These are phyloP conservation scores for Malus asiatica DNA, from an alignment of 306 rosid species.

Conservation along the genomic window DNA sequence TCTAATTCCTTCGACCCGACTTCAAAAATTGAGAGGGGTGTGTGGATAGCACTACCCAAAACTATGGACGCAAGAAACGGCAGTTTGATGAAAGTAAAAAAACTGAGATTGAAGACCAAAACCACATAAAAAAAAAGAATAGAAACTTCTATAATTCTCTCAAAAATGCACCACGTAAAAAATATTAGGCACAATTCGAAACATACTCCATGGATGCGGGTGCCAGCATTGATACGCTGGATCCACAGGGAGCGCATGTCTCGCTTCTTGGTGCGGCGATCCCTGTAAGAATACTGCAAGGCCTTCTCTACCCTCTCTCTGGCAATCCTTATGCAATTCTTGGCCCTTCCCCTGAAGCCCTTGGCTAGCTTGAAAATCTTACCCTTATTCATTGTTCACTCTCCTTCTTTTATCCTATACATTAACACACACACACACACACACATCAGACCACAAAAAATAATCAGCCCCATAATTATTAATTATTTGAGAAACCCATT, in stretches of 20 bases:
- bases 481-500: neutral
- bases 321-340: conserved; percentile 90
- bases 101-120: neutral
- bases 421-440: neutral
- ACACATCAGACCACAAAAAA: neutral
- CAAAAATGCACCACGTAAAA: neutral
- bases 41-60: too few relatives aligned
- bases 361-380: conserved; percentile 84
- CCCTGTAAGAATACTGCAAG: conserved; percentile 94
- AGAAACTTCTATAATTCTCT: neutral
- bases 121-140: neutral
- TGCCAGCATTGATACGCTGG: conserved; percentile 88
- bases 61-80: neutral
- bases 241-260: conserved; percentile 99
- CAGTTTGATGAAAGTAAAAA: neutral
- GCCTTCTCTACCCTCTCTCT: conserved; percentile 99
- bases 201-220: conserved; percentile 80
- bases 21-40: too few relatives aligned
- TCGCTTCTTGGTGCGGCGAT: conserved; percentile 91
- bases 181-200: neutral
- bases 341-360: conserved; percentile 97
- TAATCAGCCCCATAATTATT: too few relatives aligned
- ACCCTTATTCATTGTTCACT: conserved; percentile 60
- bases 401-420: conserved; percentile 5
- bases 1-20: too few relatives aligned